phyloP scores from a whole-genome alignment of 208 protist genomes.

The Trypanosoma platydactyli region DNA sequence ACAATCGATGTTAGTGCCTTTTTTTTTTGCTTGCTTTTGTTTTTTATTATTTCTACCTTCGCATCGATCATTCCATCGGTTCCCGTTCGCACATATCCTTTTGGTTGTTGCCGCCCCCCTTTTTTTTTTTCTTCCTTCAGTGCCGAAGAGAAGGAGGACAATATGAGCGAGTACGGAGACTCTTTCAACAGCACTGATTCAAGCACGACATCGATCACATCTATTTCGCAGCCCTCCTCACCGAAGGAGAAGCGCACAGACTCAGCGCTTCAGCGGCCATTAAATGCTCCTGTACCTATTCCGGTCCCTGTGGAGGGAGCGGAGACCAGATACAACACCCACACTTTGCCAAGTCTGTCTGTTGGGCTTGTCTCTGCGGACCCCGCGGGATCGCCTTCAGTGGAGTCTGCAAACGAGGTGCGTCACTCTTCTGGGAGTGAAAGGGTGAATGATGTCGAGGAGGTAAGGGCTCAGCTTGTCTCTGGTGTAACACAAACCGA shows the following conservation, averaged over 20 bases:
- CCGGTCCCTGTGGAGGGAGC: conserved; percentile 27
- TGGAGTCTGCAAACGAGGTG: neutral
- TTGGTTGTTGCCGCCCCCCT: neutral
- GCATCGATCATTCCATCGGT: too few relatives aligned
- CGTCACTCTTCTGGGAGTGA: neutral
- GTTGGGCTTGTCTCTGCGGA: neutral
- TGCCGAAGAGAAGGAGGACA: neutral
- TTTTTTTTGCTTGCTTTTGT: too few relatives aligned
- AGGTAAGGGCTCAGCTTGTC: too few relatives aligned
- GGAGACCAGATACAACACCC: neutral
- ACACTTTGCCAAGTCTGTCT: neutral
- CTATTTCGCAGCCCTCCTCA: conserved; percentile 9
- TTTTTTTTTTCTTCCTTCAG: conserved; percentile 6
- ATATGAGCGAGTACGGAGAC: conserved; percentile 78
- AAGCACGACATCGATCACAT: conserved; percentile 11
- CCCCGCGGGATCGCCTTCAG: neutral
- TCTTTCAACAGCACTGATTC: conserved; percentile 56
- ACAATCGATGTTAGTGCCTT: too few relatives aligned
- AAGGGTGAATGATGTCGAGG: too few relatives aligned
- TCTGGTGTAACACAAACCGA: too few relatives aligned
- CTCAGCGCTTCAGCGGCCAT: neutral
- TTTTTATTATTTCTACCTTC: too few relatives aligned
- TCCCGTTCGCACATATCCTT: too few relatives aligned
- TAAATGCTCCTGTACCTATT: conserved; percentile 17
- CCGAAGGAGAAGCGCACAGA: neutral